phyloP scores from a whole-genome alignment of 257 asterid genomes.

The Misopates orontium region DNA sequence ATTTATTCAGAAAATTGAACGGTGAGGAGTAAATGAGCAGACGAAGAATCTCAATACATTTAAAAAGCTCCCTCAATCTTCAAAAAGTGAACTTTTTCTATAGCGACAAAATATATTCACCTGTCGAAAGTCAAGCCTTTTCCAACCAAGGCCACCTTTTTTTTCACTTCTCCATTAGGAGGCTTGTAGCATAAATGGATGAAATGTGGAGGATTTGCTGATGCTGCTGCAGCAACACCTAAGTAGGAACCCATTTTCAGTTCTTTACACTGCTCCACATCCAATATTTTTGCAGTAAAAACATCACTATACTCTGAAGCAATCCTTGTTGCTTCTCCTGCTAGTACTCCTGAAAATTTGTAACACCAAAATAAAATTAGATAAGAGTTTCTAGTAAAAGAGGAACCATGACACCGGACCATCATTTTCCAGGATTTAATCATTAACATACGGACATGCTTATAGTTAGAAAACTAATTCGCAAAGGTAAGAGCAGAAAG shows the following conservation, averaged over 20 bases:
- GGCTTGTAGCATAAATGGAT: slow-evolving; percentile 94
- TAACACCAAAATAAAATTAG: neutral
- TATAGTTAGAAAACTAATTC: too few species aligned
- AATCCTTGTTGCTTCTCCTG: slow-evolving; percentile 78
- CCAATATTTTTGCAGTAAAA: slow-evolving; percentile 77
- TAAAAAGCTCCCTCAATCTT: too few species aligned
- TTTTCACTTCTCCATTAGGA: slow-evolving; percentile 66
- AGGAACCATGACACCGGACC: neutral
- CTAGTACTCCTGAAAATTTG: slow-evolving; percentile 65
- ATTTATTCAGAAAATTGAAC: slow-evolving; percentile 14
- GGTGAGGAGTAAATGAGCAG: slow-evolving; percentile 1
- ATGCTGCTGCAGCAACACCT: slow-evolving; percentile 97
- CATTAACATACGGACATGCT: too few species aligned
- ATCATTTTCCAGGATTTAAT: too few species aligned
- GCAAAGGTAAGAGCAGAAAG: neutral
- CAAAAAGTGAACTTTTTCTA: neutral
- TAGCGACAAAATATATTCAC: slow-evolving; percentile 28
- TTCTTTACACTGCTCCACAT: slow-evolving; percentile 90
- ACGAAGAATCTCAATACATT: neutral
- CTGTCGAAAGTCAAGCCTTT: slow-evolving; percentile 99
- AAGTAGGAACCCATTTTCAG: slow-evolving; percentile 98
- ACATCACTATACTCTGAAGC: slow-evolving; percentile 84
- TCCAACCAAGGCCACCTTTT: slow-evolving; percentile 93
- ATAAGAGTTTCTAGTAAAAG: neutral
- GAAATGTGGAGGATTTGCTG: slow-evolving; percentile 88